Evolutionary conservation across 768 basidiomycete species (phyloP), one percentile per base, ranked within the genome.

Genomic region (Mycena galopus): DNA sequence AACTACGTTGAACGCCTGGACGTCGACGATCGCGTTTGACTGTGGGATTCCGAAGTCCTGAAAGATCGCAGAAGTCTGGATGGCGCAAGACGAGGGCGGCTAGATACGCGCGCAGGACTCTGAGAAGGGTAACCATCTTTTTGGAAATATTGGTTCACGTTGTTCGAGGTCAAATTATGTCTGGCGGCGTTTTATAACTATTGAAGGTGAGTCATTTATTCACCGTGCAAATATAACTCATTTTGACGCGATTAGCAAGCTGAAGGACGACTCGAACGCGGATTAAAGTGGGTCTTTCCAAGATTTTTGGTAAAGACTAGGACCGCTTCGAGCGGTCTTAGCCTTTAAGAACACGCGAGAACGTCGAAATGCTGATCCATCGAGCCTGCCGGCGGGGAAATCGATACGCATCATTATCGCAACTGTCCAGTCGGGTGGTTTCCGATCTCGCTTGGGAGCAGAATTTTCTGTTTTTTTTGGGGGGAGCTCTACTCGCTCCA

Each of bases 1-100:
- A 2, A 29, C 73, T 17, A 65, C 44, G 16, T 75, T 64, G 44
- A 75, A 65, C 11, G 63, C 71, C 4, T 39, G 39, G 56, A 75
- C 67, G 3, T 51, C 33, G 63, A 75, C 74, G 3, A 58, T 69
- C 1, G 62, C 39, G 21, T n/a, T 33, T 2, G 72, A 73, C 7
- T 39, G 4, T 0, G 72, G 65, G 33, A 73, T 76, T 4, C 65
- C 70, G 3, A 59, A 47, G 30, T 71, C 62, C 5, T 25, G 27
- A 51, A 47, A 50, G 30, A 27, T 21, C 2, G 60, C 59, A 9
- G 5, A 19, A 11, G 50, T 37, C 2, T 37, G 3, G 6, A 17
- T 11, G 14, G 47, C 39, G 30, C 37, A 44, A 32, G 59, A 53
- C 50, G 21, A 37, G 37, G 64, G 65, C 55, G n/a, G 58, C 53